phyloP scores from a whole-genome alignment of 441 rosid species.

The Capsella rubella region DNA sequence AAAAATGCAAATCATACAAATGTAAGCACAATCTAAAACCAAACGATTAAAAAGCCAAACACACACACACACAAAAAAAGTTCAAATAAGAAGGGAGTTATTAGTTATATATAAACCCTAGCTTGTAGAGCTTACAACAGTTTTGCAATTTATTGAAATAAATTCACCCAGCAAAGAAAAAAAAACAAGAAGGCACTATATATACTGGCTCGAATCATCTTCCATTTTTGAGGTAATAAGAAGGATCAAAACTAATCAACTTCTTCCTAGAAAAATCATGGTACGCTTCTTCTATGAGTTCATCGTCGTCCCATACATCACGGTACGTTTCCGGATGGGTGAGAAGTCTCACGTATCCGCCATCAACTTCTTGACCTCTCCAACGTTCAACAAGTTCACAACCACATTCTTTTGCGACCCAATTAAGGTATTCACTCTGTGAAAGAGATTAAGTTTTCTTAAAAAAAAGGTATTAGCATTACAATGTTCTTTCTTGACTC shows the following conservation, averaged over 20 bases:
- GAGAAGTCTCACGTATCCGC: not conserved
- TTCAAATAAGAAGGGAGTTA: too few species aligned
- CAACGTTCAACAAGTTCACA: constrained; percentile 54
- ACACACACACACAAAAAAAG: too few species aligned
- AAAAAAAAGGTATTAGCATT: not conserved
- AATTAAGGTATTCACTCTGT: constrained; percentile 56
- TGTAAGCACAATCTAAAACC: not conserved
- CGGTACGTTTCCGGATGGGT: constrained; percentile 55
- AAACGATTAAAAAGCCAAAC: too few species aligned
- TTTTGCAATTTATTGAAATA: not conserved
- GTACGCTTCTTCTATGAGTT: constrained; percentile 48
- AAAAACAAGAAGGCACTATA: not conserved
- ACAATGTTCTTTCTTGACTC: not conserved
- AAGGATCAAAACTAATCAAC: constrained; percentile 16
- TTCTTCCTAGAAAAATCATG: constrained; percentile 42
- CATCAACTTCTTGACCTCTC: constrained; percentile 46
- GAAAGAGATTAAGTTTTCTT: not conserved
- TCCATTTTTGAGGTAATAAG: not conserved
- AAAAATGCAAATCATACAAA: not conserved
- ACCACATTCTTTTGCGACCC: constrained; percentile 59
- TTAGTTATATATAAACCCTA: not conserved
- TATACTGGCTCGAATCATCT: not conserved
- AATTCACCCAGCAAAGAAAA: not conserved
- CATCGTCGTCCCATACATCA: constrained; percentile 66
- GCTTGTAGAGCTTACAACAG: not conserved